Conservation (phyloP, 768 basidiomycete genomes). For the Kockovaella imperatae region DNA sequence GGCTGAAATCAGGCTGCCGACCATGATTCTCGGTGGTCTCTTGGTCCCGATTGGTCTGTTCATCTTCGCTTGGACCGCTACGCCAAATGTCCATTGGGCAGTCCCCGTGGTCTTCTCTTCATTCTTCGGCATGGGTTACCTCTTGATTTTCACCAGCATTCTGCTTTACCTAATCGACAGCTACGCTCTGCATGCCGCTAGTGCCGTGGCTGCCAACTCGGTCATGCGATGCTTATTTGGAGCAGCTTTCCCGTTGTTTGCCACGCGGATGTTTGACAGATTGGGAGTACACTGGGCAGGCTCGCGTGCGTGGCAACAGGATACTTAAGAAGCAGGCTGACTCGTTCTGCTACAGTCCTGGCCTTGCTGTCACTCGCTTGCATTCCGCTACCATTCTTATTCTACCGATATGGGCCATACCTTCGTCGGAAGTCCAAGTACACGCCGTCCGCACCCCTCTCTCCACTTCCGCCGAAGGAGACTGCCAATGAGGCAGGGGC, state of each 20-base stretch:
- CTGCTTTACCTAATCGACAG: slow-evolving; percentile 38
- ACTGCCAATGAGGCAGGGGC: too few relatives aligned
- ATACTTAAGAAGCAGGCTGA: too few relatives aligned
- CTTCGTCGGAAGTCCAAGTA: too few relatives aligned
- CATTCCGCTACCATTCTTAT: too few relatives aligned
- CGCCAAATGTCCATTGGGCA: slow-evolving; percentile 23
- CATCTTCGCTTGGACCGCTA: slow-evolving; percentile 38
- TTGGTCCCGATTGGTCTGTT: slow-evolving; percentile 39
- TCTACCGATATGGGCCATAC: too few relatives aligned
- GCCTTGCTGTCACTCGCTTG: too few relatives aligned
- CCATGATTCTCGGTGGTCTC: slow-evolving; percentile 17
- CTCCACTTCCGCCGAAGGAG: too few relatives aligned
- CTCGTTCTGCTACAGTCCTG: too few relatives aligned
- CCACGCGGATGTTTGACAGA: slow-evolving; percentile 12
- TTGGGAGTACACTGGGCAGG: too few relatives aligned
- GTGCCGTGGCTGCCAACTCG: slow-evolving; percentile 40
- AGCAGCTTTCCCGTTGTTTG: slow-evolving; percentile 29
- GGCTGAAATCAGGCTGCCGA: slow-evolving; percentile 36
- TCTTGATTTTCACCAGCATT: slow-evolving; percentile 38
- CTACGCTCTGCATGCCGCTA: slow-evolving; percentile 39
- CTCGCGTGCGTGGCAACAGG: too few relatives aligned
- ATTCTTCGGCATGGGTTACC: slow-evolving; percentile 39
- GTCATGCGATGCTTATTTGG: slow-evolving; percentile 36
- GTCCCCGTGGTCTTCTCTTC: slow-evolving; percentile 23
- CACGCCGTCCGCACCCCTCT: too few relatives aligned